Evolutionary conservation across 352 stramenopile species (phyloP).

Genomic region (Globisporangium rhizosaccharum): DNA sequence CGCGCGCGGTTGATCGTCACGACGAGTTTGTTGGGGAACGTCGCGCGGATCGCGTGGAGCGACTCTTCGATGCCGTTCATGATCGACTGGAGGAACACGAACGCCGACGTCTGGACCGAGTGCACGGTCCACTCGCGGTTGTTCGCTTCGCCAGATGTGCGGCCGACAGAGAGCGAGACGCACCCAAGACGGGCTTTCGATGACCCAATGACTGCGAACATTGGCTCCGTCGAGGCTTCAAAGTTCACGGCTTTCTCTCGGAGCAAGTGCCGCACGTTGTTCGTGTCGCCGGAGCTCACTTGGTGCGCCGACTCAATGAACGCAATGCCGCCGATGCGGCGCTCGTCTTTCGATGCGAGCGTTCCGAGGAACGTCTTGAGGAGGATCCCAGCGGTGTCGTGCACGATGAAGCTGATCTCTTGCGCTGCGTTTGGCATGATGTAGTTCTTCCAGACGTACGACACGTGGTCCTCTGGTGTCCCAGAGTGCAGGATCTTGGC

Average conservation of each 20-base stretch:
- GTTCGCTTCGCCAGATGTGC: slow-evolving; percentile 56
- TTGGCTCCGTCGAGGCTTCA: slow-evolving; percentile 71
- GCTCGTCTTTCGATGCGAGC: slow-evolving; percentile 48
- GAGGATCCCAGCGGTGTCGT: slow-evolving; percentile 61
- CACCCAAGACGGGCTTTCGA: slow-evolving; percentile 69
- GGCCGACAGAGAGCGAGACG: slow-evolving; percentile 71
- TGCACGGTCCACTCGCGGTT: slow-evolving; percentile 82
- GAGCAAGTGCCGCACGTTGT: slow-evolving; percentile 50
- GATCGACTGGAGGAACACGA: slow-evolving; percentile 84
- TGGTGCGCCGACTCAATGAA: slow-evolving; percentile 84
- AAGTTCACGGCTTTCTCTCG: slow-evolving; percentile 79
- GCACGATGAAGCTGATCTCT: slow-evolving; percentile 83
- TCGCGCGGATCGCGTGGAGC: slow-evolving; percentile 69
- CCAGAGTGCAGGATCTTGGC: slow-evolving; percentile 79
- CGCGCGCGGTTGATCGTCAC: slow-evolving; percentile 83
- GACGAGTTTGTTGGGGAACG: slow-evolving; percentile 87
- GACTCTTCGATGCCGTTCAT: slow-evolving; percentile 68
- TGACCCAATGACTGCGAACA: slow-evolving; percentile 79
- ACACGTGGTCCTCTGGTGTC: slow-evolving; percentile 69
- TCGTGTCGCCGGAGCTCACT: slow-evolving; percentile 49
- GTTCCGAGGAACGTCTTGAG: slow-evolving; percentile 68
- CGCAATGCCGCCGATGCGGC: slow-evolving; percentile 67
- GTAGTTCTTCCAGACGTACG: slow-evolving; percentile 87
- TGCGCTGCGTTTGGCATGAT: slow-evolving; percentile 73
- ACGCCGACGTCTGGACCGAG: slow-evolving; percentile 82